These are phyloP conservation scores for Lithocarpus polystachyus DNA, from an alignment of 306 rosid genomes.

Conservation along the genomic window DNA sequence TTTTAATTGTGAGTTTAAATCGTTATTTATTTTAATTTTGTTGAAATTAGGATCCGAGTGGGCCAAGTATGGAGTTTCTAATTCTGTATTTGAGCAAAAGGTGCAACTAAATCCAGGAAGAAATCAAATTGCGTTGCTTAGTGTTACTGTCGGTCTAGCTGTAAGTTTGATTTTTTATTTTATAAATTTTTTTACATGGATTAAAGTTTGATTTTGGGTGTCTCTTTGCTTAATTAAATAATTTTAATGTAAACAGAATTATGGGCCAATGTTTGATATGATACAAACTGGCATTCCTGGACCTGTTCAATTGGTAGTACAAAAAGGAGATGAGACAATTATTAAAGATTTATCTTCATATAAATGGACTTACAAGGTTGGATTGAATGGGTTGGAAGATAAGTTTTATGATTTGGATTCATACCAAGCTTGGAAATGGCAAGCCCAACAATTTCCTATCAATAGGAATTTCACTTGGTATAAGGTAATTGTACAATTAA, in stretches of 20 bases:
- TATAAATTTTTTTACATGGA: no score
- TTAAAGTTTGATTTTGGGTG: background rate
- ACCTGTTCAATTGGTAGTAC: constrained; percentile 32
- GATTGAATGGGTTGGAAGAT: constrained; percentile 37
- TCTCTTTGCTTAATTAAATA: background rate
- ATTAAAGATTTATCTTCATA: constrained; percentile 36
- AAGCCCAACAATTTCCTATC: constrained; percentile 9
- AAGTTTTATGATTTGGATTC: constrained; percentile 22
- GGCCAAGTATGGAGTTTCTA: constrained; percentile 30
- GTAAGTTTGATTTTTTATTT: background rate
- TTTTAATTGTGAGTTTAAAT: background rate
- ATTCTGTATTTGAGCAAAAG: constrained; percentile 29
- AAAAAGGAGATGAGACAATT: constrained; percentile 40
- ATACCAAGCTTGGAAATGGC: constrained; percentile 29
- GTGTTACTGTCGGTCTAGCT: constrained; percentile 46
- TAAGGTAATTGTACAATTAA: constrained; percentile 21
- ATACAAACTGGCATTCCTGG: constrained; percentile 39
- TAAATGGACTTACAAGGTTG: constrained; percentile 48
- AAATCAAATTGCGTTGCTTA: constrained; percentile 42
- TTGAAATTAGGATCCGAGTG: constrained; percentile 38
- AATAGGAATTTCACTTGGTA: constrained; percentile 57
- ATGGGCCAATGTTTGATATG: constrained; percentile 35
- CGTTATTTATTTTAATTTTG: background rate
- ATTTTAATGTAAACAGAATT: constrained; percentile 26
- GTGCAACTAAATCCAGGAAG: constrained; percentile 37